Base-by-base conservation (phyloP, 306 rosid species). In the Benincasa hispida region DNA sequence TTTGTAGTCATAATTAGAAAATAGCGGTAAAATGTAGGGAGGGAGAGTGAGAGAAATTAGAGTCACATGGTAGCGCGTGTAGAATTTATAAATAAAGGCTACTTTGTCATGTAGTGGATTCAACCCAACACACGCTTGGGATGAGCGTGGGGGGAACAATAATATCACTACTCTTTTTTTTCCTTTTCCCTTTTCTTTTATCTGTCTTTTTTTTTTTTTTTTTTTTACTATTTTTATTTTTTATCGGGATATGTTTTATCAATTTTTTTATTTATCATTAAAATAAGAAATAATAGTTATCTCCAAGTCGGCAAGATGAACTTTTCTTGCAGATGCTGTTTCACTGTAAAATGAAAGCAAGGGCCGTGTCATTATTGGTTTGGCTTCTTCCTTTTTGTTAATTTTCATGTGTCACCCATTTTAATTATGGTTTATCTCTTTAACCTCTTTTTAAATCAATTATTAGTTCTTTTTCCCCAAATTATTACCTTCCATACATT, bases 121-220 rank as follows among this genome's bases (percentile, higher is more conserved):
- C 28, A 67, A 39, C 18, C 74, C 74, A 37, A 67, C 74, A 67
- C 53, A 67, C 74, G 74, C 74, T 39, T 67, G n/a, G 19, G 53
- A 67, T 13, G 74, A 67, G 74, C 74, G 74, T 67, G 74, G 54
- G 53, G 48, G 30, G 74, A 67, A 39, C 30, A 67, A 67, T 41
- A 39, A 67, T 41, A 41, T 22, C 32, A 22, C n/a, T 19, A 10
- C 12, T 27, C 6, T 30, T 8, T 37, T 17, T 10, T 19, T 6
- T 6, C 4, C 1, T 10, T 35, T 37, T 19, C 1, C 10, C 1
- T 35, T 65, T 65, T 37, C 54, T 1, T 48, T 48, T 42, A 9
- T 42, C 14, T 42, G 12, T 45, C 5, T 13, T 7, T 8, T 19
- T 27, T 28, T 25, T 10, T 22, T 22, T 10, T 22, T 21, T 2